A percentile compares a stretch with the other conserved stretches of the same genome.
phyloP scores from a whole-genome alignment of 306 rosid species.

The Pyrus betulifolia region DNA sequence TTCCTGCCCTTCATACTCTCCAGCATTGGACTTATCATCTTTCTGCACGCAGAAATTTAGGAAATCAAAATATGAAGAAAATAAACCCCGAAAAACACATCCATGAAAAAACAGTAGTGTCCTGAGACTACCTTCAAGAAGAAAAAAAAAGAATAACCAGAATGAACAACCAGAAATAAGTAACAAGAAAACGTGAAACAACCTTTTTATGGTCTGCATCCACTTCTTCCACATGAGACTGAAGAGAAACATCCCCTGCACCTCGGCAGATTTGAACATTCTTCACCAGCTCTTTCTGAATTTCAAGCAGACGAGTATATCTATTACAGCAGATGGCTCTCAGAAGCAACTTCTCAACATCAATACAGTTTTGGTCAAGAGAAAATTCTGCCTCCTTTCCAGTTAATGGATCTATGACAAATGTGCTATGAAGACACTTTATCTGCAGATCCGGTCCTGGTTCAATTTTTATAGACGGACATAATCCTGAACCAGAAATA shows the following conservation, averaged over 20 bases:
- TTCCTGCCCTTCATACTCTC: conserved; percentile 72
- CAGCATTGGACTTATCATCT: conserved; percentile 36
- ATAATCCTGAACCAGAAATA: conserved; percentile 48
- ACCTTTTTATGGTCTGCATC: conserved; percentile 69
- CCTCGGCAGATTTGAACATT: conserved; percentile 65
- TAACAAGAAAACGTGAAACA: not conserved
- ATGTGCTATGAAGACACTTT: conserved; percentile 73
- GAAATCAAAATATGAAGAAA: conserved; percentile 18
- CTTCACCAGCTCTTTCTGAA: conserved; percentile 74
- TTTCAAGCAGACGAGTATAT: conserved; percentile 88
- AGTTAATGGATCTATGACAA: conserved; percentile 82
- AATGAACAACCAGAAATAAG: not conserved
- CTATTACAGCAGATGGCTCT: conserved; percentile 85
- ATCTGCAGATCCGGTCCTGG: conserved; percentile 85
- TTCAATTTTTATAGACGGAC: conserved; percentile 84
- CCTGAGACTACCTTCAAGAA: not conserved
- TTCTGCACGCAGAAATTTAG: conserved; percentile 39
- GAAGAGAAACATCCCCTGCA: conserved; percentile 68
- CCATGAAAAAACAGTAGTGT: not conserved
- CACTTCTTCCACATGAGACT: conserved; percentile 44
- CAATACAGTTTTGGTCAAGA: conserved; percentile 85
- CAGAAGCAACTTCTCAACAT: conserved; percentile 83
- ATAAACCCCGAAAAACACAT: not conserved
- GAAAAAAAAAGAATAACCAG: not conserved
- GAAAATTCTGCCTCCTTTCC: conserved; percentile 81